phyloP scores from a whole-genome alignment of 352 stramenopile genomes.

The Pythium coloratum region DNA sequence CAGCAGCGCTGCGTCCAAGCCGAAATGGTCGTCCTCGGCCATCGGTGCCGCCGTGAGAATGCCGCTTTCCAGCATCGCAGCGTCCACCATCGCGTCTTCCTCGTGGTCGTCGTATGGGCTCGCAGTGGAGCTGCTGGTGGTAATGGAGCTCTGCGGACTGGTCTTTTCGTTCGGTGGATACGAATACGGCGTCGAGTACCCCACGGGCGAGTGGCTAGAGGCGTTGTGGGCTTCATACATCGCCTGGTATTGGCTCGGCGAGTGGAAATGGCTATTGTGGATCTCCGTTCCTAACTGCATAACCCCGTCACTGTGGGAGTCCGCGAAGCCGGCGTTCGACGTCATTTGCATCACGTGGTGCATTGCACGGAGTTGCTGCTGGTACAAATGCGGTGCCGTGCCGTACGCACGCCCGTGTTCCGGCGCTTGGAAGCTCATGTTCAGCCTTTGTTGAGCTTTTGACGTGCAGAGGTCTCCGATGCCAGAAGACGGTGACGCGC shows the following conservation, averaged over 20 bases:
- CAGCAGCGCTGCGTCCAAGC: slow-evolving; percentile 20
- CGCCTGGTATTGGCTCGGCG: background rate
- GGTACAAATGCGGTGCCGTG: background rate
- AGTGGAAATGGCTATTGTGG: background rate
- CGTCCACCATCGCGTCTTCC: slow-evolving; percentile 17
- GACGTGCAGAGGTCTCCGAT: background rate
- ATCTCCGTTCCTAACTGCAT: background rate
- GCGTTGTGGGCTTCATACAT: background rate
- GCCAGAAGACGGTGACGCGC: background rate
- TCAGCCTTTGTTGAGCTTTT: background rate
- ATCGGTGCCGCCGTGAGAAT: slow-evolving; percentile 10
- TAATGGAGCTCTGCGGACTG: background rate
- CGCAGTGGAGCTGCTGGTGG: background rate
- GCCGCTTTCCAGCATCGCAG: slow-evolving; percentile 15
- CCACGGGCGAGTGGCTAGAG: background rate
- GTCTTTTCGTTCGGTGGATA: background rate
- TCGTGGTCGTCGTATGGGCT: background rate
- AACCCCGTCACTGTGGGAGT: background rate
- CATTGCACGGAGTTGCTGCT: background rate
- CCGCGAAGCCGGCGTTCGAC: slow-evolving; percentile 3
- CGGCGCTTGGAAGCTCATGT: slow-evolving; percentile 5
- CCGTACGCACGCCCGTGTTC: background rate
- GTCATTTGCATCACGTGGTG: background rate
- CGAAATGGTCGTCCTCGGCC: slow-evolving; percentile 14
- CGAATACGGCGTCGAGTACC: background rate